Percentiles rank a stretch among this genome's conserved stretches.
These are phyloP conservation scores for Cercospora zeina DNA, from an alignment of 2,329 filamentous ascomycete genomes.

Conservation along the genomic window DNA sequence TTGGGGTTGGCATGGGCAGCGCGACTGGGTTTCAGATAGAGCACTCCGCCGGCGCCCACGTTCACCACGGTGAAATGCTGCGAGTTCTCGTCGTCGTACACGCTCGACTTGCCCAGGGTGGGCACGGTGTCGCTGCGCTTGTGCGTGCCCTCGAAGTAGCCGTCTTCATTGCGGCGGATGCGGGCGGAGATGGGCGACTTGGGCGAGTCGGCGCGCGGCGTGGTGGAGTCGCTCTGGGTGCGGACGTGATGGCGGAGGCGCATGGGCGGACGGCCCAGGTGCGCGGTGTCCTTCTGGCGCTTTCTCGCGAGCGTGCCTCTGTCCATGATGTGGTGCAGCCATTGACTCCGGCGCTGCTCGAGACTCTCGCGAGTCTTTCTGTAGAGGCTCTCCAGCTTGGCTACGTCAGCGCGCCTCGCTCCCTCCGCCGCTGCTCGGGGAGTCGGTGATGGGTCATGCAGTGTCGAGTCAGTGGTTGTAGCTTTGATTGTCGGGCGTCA, in stretches of 20 bases:
- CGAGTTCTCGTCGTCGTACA: slow-evolving; percentile 31
- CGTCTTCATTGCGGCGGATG: slow-evolving; percentile 29
- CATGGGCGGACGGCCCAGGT: slow-evolving; percentile 26
- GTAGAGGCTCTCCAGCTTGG: slow-evolving; percentile 18
- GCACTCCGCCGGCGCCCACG: slow-evolving; percentile 49
- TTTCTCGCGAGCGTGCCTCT: slow-evolving; percentile 31
- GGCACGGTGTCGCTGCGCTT: slow-evolving; percentile 26
- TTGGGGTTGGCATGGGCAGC: slow-evolving; percentile 27
- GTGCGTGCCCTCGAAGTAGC: slow-evolving; percentile 25
- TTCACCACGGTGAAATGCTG: slow-evolving; percentile 52
- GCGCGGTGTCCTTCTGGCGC: slow-evolving; percentile 30
- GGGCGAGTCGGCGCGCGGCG: slow-evolving; percentile 12
- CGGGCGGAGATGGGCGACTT: slow-evolving; percentile 22
- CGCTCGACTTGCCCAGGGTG: slow-evolving; percentile 27
- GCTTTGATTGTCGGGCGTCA: slow-evolving; percentile 24
- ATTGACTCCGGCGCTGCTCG: slow-evolving; percentile 24
- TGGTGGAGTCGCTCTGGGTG: slow-evolving; percentile 19
- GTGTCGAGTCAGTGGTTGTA: slow-evolving; percentile 28
- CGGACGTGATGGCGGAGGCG: slow-evolving; percentile 23
- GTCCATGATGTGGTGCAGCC: slow-evolving; percentile 29
- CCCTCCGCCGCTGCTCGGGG: slow-evolving; percentile 8
- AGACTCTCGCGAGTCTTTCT: slow-evolving; percentile 21
- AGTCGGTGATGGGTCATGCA: slow-evolving; percentile 19
- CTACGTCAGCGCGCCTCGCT: slow-evolving; percentile 24
- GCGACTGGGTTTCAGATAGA: slow-evolving; percentile 47